Evolutionary conservation across 2,329 filamentous ascomycete genomes (phyloP), one percentile per base, ranked within the genome.

Genomic region (Colletotrichum karsti): DNA sequence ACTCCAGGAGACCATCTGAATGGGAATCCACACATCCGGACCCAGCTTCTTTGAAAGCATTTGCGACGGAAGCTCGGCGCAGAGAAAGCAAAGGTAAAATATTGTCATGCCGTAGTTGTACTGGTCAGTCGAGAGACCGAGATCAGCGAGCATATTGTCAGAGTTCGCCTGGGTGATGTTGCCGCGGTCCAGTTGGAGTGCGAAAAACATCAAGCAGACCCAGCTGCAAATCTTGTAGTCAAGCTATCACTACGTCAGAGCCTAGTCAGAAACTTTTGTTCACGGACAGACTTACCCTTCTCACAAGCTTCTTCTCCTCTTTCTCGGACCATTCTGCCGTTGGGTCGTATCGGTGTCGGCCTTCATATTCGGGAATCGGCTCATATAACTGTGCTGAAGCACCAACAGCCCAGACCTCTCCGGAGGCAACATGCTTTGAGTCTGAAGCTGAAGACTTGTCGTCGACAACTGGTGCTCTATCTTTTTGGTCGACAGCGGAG

Each of bases 341-440:
- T 0, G 88, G 87, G 71, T 91, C 87, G 72, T 85, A 90, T 48
- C 87, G 81, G 75, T 90, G 88, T 5, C 81, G 76, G 3, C 87
- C 87, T 72, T 91, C 88, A 71, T 89, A 90, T 6, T 77, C 77
- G 2, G 82, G 81, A 15, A 88, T 84, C 0, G 86, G 86, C 67
- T 81, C 81, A 70, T 87, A 87, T 37, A 77, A 76, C 28, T 39
- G 56, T 2, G 50, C 18, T 1, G 61, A 65, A 10, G 42, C 62
- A 28, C 67, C 67, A 5, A 41, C 18, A 3, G 67, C 67, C 28
- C 59, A 70, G 24, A 63, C 59, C 10, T 55, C 57, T 5, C 28
- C 30, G 6, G 35, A 42, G n/a, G 48, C 35, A 22, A 24, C 37
- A 18, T 48, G 37, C n/a, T 63, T 63, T 9, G 39, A 55, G 20